phyloP scores from a whole-genome alignment of 352 stramenopile genomes.

The Phytopythium litorale region DNA sequence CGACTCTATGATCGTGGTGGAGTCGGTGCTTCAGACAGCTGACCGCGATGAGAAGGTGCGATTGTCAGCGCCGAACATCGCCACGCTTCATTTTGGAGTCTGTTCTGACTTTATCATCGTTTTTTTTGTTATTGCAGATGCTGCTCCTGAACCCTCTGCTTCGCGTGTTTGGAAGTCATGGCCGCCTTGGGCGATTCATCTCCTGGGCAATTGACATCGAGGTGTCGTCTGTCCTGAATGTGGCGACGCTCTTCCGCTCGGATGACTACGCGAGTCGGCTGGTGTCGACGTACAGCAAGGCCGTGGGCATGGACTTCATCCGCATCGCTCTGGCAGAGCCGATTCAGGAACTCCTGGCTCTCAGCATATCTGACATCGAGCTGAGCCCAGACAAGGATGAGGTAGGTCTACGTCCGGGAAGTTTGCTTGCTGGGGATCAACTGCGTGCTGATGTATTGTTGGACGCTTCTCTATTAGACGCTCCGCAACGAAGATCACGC shows the following conservation, averaged over 20 bases:
- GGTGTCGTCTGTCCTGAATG: constrained; percentile 64
- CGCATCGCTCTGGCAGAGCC: constrained; percentile 52
- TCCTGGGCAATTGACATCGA: constrained; percentile 77
- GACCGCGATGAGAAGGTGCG: constrained; percentile 67
- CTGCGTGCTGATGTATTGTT: neutral
- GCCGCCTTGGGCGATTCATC: constrained; percentile 56
- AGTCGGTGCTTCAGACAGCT: constrained; percentile 72
- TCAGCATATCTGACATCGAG: constrained; percentile 74
- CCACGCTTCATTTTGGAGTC: neutral
- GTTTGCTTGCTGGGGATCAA: neutral
- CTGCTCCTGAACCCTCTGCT: constrained; percentile 55
- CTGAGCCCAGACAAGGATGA: constrained; percentile 62
- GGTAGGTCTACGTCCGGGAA: constrained; percentile 9
- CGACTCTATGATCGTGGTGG: constrained; percentile 69
- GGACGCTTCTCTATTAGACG: constrained; percentile 5
- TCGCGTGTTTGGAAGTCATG: constrained; percentile 57
- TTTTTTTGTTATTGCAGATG: constrained; percentile 28
- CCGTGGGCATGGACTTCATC: constrained; percentile 68
- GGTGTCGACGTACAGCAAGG: constrained; percentile 76
- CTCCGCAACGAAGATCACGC: constrained; percentile 30
- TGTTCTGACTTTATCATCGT: neutral
- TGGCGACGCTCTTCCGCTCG: constrained; percentile 74
- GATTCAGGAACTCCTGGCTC: constrained; percentile 53
- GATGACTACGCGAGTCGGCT: constrained; percentile 71
- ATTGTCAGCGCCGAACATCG: neutral